These are phyloP conservation scores for Physcia stellaris DNA, from an alignment of 495 filamentous ascomycete genomes.

Conservation along the genomic window DNA sequence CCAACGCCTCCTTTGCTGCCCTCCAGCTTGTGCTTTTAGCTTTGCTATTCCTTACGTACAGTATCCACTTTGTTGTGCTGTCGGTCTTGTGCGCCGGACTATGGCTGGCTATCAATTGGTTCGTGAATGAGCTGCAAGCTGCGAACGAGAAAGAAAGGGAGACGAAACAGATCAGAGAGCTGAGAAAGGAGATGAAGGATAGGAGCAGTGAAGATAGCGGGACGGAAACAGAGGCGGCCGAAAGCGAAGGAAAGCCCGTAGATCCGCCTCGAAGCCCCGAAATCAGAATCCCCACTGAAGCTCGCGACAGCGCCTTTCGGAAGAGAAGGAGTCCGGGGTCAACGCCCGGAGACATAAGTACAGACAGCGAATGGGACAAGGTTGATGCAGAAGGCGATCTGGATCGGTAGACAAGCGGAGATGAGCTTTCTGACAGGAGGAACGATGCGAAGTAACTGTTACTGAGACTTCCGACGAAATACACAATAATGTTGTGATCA, in stretches of 20 bases:
- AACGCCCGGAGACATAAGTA: slow-evolving; percentile 31
- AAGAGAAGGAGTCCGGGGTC: slow-evolving; percentile 32
- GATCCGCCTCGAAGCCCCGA: slow-evolving; percentile 15
- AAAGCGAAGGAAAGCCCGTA: slow-evolving; percentile 6
- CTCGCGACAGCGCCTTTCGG: slow-evolving; percentile 18
- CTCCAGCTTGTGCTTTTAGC: slow-evolving; percentile 65
- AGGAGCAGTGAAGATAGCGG: slow-evolving; percentile 27
- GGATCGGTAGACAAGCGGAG: neutral
- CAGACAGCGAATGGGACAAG: slow-evolving; percentile 42
- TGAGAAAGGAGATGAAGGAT: slow-evolving; percentile 21
- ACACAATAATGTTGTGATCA: too few relatives aligned
- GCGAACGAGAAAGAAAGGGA: slow-evolving; percentile 52
- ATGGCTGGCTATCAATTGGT: slow-evolving; percentile 96
- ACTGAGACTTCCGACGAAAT: too few relatives aligned
- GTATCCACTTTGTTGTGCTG: slow-evolving; percentile 74
- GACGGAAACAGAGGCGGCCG: slow-evolving; percentile 33
- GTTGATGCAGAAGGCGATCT: slow-evolving; percentile 7
- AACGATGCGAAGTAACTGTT: too few relatives aligned
- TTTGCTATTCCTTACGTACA: slow-evolving; percentile 71
- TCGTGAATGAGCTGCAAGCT: slow-evolving; percentile 61
- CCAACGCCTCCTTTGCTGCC: slow-evolving; percentile 75
- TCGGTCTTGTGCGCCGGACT: slow-evolving; percentile 65
- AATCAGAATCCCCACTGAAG: slow-evolving; percentile 14
- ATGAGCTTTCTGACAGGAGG: too few relatives aligned
- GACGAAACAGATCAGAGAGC: slow-evolving; percentile 36